Percentiles rank a stretch among this genome's conserved stretches.
phyloP scores from a whole-genome alignment of 106 monocot species.

The Dactylorhiza incarnata region DNA sequence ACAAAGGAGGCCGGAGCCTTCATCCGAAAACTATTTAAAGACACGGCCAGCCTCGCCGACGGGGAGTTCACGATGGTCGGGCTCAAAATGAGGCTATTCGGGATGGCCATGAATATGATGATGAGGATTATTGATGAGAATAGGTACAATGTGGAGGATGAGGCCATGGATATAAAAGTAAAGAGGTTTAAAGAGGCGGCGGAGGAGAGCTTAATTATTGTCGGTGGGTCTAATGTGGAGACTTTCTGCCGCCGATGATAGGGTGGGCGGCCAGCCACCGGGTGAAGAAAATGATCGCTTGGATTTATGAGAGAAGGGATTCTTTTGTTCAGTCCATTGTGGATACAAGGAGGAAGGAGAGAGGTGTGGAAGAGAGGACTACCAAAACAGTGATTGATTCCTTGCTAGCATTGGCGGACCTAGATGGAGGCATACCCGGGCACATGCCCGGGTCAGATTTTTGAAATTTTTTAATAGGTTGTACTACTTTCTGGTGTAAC shows the following conservation, averaged over 20 bases:
- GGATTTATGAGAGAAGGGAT: conserved; percentile 10
- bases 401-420: conserved; percentile 25
- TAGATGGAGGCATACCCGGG: too few relatives aligned
- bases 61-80: too few relatives aligned
- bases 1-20: too few relatives aligned
- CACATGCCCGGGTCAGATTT: too few relatives aligned
- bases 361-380: not conserved
- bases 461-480: too few relatives aligned
- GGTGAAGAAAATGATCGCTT: conserved; percentile 9
- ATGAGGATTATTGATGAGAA: too few relatives aligned
- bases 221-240: conserved; percentile 12
- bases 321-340: conserved; percentile 15
- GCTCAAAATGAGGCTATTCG: too few relatives aligned
- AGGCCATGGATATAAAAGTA: not conserved
- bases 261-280: conserved; percentile 6
- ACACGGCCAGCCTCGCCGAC: too few relatives aligned
- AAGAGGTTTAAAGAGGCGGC: conserved; percentile 6
- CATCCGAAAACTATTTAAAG: too few relatives aligned
- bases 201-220: conserved; percentile 6
- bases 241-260: conserved; percentile 25
- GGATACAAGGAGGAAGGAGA: not conserved
- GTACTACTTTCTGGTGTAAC: too few relatives aligned
- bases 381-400: conserved; percentile 13
- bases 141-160: not conserved
- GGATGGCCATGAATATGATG: too few relatives aligned